A percentile compares a stretch with the other conserved stretches of the same genome.
These are phyloP conservation scores for Trapa incisa DNA, from an alignment of 345 rosid species.

Conservation along the genomic window DNA sequence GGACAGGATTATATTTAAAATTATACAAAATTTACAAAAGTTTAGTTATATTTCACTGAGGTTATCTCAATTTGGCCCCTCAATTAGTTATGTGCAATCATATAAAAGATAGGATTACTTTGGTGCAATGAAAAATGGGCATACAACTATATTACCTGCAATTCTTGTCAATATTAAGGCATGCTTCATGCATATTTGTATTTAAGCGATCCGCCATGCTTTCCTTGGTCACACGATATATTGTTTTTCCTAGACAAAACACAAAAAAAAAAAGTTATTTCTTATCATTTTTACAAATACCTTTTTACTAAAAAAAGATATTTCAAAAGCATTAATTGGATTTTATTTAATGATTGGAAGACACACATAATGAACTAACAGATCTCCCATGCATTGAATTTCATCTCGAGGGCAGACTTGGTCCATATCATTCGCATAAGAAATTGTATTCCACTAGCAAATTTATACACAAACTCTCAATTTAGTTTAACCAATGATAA, in stretches of 20 bases:
- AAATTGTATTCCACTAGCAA: no score
- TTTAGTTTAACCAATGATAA: no score
- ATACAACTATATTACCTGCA: constrained; percentile 44
- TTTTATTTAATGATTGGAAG: neutral
- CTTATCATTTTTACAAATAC: neutral
- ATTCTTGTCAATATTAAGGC: constrained; percentile 44
- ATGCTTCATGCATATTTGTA: constrained; percentile 53
- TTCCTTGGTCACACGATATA: constrained; percentile 46
- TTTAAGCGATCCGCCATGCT: constrained; percentile 63
- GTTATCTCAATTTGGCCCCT: no score
- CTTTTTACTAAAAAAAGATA: neutral
- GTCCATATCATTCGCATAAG: no score
- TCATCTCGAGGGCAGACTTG: no score
- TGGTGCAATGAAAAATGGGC: neutral
- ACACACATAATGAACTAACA: neutral
- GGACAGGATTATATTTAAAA: no score
- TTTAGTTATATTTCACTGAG: no score
- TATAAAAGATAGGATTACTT: neutral
- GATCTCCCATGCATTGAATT: neutral
- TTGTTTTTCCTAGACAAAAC: constrained; percentile 8
- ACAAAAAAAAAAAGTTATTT: neutral
- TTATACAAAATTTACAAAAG: no score
- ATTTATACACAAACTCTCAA: no score
- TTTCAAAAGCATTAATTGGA: neutral
- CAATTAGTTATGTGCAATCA: no score